These are phyloP conservation scores for Setaria italica DNA, from an alignment of 202 grass and related monocot species.

Conservation along the genomic window DNA sequence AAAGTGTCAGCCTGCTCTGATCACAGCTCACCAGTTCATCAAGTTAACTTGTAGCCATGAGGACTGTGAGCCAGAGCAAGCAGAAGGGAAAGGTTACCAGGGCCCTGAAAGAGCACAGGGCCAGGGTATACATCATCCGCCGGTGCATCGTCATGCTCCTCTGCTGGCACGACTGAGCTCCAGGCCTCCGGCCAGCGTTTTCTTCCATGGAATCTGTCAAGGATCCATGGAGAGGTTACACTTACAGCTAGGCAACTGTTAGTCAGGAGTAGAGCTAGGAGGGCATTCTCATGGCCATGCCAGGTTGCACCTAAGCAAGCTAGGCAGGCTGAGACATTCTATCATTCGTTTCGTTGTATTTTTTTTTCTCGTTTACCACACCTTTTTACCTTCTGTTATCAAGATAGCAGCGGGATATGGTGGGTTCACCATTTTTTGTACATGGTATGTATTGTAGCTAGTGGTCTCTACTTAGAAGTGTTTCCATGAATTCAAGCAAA, in stretches of 20 bases:
- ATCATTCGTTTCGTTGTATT: constrained; percentile 30
- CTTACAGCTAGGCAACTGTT: constrained; percentile 42
- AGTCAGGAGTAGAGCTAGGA: constrained; percentile 49
- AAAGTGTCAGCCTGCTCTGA: constrained; percentile 14
- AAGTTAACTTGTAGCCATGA: constrained; percentile 42
- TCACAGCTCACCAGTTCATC: constrained; percentile 30
- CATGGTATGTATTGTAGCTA: constrained; percentile 45
- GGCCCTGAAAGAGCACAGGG: constrained; percentile 65
- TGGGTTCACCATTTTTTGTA: constrained; percentile 43
- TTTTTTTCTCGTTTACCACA: not conserved
- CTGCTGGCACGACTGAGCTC: constrained; percentile 71
- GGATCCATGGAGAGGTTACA: constrained; percentile 40
- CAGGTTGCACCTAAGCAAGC: constrained; percentile 39
- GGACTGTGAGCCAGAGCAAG: constrained; percentile 58
- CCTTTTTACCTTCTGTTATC: constrained; percentile 27
- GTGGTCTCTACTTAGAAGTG: constrained; percentile 38
- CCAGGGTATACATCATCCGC: constrained; percentile 78
- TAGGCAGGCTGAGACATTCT: constrained; percentile 36
- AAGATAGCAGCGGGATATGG: constrained; percentile 28
- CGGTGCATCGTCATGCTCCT: constrained; percentile 83
- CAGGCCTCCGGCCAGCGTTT: not conserved
- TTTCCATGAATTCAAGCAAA: constrained; percentile 8
- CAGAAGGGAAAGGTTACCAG: constrained; percentile 60
- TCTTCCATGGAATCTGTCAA: constrained; percentile 40
- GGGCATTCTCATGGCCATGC: constrained; percentile 36